Percentiles rank a stretch among this genome's conserved stretches.
Conservation (phyloP, 352 stramenopile species). For the Aphanomyces astaci region DNA sequence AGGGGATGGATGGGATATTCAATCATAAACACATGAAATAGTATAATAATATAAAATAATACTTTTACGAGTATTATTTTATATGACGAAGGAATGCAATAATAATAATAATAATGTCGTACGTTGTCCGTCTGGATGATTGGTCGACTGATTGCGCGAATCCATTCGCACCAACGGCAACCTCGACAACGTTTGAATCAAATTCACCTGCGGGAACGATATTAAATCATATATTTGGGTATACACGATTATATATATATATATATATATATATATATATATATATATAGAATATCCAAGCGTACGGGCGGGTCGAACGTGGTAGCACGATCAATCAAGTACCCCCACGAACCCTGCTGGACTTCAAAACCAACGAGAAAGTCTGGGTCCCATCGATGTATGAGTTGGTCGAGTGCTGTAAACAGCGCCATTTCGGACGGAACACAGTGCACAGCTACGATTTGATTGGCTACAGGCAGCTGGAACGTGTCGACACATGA, state of each 20-base stretch:
- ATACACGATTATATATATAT: too few species aligned
- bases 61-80: too few species aligned
- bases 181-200: conserved; percentile 60
- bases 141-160: conserved; percentile 33
- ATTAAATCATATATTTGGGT: too few species aligned
- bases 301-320: conserved; percentile 43
- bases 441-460: conserved; percentile 15
- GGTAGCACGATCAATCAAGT: conserved; percentile 56
- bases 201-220: conserved; percentile 37
- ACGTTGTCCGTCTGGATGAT: not conserved
- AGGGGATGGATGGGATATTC: too few species aligned
- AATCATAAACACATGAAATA: too few species aligned
- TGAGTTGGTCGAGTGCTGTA: conserved; percentile 37
- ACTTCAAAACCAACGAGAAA: conserved; percentile 86
- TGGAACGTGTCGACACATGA: not conserved
- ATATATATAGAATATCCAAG: conserved; percentile 27
- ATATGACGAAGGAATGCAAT: too few species aligned
- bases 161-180: conserved; percentile 48
- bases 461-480: not conserved
- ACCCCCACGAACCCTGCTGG: conserved; percentile 69
- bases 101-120: too few species aligned
- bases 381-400: conserved; percentile 79
- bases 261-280: too few species aligned
- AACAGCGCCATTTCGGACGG: conserved; percentile 56
- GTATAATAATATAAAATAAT: too few species aligned